Evolutionary conservation across 2,329 filamentous ascomycete genomes (phyloP).

Genomic region (Akanthomyces uredinophilus): DNA sequence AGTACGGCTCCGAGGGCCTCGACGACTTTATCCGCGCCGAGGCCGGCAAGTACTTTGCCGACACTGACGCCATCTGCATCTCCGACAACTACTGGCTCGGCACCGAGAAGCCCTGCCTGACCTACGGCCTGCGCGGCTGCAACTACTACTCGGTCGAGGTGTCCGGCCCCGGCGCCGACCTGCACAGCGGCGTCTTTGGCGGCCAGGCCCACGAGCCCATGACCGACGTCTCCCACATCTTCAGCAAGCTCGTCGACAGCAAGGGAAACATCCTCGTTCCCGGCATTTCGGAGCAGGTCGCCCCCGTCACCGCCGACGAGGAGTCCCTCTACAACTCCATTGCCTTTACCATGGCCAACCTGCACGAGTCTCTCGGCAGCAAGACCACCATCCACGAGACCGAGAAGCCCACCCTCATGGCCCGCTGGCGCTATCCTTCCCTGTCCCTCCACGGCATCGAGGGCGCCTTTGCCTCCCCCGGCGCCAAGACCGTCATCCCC

Average conservation of each 20-base stretch:
- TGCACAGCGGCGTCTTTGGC: constrained; percentile 96
- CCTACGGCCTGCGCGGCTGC: constrained; percentile 93
- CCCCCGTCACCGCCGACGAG: constrained; percentile 80
- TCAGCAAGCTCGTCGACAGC: constrained; percentile 80
- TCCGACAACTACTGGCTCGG: constrained; percentile 99
- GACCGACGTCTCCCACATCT: constrained; percentile 83
- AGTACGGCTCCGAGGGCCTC: constrained; percentile 93
- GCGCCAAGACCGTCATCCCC: constrained; percentile 97
- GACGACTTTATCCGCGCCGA: constrained; percentile 92
- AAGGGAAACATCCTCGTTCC: constrained; percentile 90
- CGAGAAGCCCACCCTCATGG: constrained; percentile 92
- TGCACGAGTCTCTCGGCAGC: constrained; percentile 87
- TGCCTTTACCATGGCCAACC: constrained; percentile 91
- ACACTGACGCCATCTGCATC: constrained; percentile 94
- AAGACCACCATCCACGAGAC: constrained; percentile 80
- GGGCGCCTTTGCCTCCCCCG: constrained; percentile 86
- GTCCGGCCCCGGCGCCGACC: constrained; percentile 83
- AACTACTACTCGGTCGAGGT: constrained; percentile 96
- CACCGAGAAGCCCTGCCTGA: constrained; percentile 96
- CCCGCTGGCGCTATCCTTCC: constrained; percentile 90
- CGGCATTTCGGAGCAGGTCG: constrained; percentile 91
- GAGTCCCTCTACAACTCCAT: constrained; percentile 83
- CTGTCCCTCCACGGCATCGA: constrained; percentile 92
- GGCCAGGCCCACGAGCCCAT: constrained; percentile 97
- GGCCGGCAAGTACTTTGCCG: constrained; percentile 90